A percentile compares a stretch with the other conserved stretches of the same genome.
These are phyloP conservation scores for Geotrichum citri-aurantii DNA, from an alignment of 1,139 yeast genomes.

Conservation along the genomic window DNA sequence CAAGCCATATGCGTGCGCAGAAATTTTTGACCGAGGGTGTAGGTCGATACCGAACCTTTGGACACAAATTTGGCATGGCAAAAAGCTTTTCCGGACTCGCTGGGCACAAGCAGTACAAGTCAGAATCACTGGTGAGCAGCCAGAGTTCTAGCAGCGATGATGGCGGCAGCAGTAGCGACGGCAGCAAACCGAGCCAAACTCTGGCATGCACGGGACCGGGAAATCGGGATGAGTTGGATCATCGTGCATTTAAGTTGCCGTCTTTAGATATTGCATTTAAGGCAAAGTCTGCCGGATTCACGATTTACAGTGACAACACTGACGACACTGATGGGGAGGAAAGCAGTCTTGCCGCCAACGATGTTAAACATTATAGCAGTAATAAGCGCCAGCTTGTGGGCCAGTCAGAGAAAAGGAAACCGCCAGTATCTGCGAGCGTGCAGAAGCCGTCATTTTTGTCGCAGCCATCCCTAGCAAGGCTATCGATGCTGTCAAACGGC, in stretches of 20 bases:
- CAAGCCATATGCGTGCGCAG: not conserved
- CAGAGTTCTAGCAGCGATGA: not conserved
- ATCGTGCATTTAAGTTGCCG: not conserved
- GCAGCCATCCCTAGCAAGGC: slow-evolving; percentile 22
- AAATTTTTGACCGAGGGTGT: slow-evolving; percentile 6
- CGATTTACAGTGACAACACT: slow-evolving; percentile 1
- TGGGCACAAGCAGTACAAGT: not conserved
- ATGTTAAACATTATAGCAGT: not conserved
- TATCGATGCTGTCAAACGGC: slow-evolving; percentile 37
- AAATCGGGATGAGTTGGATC: not conserved
- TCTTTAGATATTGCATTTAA: not conserved
- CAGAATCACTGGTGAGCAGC: not conserved
- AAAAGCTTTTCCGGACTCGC: not conserved
- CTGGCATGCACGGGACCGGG: not conserved
- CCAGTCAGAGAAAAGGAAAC: not conserved
- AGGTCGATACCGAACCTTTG: slow-evolving; percentile 2
- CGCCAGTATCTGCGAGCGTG: not conserved
- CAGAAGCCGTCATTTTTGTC: not conserved
- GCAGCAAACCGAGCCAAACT: not conserved
- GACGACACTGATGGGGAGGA: slow-evolving; percentile 11
- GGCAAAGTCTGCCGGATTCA: not conserved
- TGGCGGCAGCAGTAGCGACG: not conserved
- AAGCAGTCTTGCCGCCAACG: not conserved
- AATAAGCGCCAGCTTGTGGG: slow-evolving; percentile 3
- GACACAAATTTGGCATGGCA: not conserved